Evolutionary conservation across 805 yeast genomes (phyloP).

Genomic region (Lipomyces orientalis): DNA sequence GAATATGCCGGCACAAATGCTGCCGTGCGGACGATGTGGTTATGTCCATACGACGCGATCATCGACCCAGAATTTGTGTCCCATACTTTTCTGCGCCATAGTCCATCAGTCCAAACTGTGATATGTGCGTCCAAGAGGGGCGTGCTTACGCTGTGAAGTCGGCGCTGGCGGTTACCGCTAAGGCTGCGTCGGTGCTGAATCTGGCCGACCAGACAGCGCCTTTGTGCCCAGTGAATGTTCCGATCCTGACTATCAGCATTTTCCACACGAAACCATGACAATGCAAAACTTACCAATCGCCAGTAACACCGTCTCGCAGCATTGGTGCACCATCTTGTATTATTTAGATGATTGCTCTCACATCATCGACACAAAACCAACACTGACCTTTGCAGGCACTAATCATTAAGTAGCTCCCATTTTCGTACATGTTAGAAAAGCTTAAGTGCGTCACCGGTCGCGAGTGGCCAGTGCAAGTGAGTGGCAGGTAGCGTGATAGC

Average conservation of each 20-base stretch:
- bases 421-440: conserved; percentile 39
- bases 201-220: conserved; percentile 47
- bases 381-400: conserved; percentile 45
- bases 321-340: conserved; percentile 45
- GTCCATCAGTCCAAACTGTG: conserved; percentile 1
- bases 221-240: conserved; percentile 47
- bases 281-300: conserved; percentile 43
- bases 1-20: conserved; percentile 28
- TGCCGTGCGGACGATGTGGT: conserved; percentile 37
- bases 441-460: conserved; percentile 46
- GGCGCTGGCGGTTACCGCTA: conserved; percentile 45
- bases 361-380: not conserved
- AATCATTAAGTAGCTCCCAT: conserved; percentile 40
- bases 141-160: conserved; percentile 44
- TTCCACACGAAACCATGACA: not conserved
- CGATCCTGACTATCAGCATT: conserved; percentile 37
- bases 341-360: not conserved
- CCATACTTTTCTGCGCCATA: conserved; percentile 29
- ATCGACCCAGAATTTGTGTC: conserved; percentile 24
- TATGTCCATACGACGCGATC: conserved; percentile 20
- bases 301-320: conserved; percentile 46
- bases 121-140: not conserved
- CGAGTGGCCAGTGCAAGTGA: conserved; percentile 48
- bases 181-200: conserved; percentile 37
- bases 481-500: conserved; percentile 38